Evolutionary conservation across 192 early-diverging fungal genomes (phyloP).

Genomic region (Entomortierella beljakovae): DNA sequence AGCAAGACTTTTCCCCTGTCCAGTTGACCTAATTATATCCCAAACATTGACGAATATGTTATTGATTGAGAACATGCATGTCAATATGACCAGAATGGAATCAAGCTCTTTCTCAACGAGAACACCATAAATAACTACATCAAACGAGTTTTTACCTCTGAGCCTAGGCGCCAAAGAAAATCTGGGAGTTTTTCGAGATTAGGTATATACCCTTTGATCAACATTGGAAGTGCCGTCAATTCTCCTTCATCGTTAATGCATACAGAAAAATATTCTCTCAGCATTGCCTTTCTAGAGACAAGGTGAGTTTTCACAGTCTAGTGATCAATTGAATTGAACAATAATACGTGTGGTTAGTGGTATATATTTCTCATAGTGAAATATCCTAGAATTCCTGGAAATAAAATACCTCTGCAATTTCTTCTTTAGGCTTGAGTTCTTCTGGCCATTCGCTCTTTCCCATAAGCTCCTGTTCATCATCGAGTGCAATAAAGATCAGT

Average conservation of each 20-base stretch:
- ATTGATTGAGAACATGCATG: too few species aligned
- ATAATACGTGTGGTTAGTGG: too few species aligned
- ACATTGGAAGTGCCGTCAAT: constrained; percentile 79
- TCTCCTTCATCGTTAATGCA: constrained; percentile 72
- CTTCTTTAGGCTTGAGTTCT: constrained; percentile 62
- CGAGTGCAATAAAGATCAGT: constrained; percentile 75
- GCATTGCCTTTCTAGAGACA: constrained; percentile 76
- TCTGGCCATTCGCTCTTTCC: constrained; percentile 56
- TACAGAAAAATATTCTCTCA: constrained; percentile 91
- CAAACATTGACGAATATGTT: too few species aligned
- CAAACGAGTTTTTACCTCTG: constrained; percentile 64
- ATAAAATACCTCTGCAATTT: constrained; percentile 67
- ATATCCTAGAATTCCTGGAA: background rate
- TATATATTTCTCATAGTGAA: too few species aligned
- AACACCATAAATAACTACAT: too few species aligned
- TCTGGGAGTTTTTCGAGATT: constrained; percentile 87
- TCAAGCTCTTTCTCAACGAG: too few species aligned
- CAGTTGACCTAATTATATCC: constrained; percentile 79
- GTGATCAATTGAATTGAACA: too few species aligned
- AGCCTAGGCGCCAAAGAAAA: constrained; percentile 84
- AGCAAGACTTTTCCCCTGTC: constrained; percentile 87
- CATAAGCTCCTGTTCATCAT: constrained; percentile 61
- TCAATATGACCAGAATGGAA: too few species aligned
- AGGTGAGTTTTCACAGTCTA: constrained; percentile 64
- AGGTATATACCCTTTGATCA: constrained; percentile 85